Evolutionary conservation across 345 rosid genomes (phyloP).

Genomic region (Bretschneidera sinensis): DNA sequence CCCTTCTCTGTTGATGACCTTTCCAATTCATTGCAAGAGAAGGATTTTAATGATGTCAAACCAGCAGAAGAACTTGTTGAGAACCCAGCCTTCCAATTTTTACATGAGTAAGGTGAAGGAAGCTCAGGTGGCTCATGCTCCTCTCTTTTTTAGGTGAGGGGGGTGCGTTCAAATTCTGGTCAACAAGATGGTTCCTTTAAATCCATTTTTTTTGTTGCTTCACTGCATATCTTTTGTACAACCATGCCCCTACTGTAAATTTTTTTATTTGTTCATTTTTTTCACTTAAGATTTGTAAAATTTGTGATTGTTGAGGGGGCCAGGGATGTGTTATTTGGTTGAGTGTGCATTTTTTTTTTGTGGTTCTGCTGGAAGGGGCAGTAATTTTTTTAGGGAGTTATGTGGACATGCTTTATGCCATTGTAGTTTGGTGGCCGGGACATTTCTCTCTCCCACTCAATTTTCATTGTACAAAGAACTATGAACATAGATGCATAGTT

Average conservation of each 20-base stretch:
- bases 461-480: slow-evolving; percentile 32
- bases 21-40: slow-evolving; percentile 70
- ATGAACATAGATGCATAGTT: slow-evolving; percentile 13
- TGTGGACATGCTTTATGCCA: slow-evolving; percentile 11
- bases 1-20: slow-evolving; percentile 97
- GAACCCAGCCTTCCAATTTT: slow-evolving; percentile 78
- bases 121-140: slow-evolving; percentile 18
- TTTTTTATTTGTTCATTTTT: slow-evolving; percentile 37
- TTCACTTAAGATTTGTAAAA: slow-evolving; percentile 31
- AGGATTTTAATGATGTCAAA: slow-evolving; percentile 72
- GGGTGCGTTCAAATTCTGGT: slow-evolving; percentile 12
- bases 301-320: slow-evolving; percentile 25
- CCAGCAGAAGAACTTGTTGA: slow-evolving; percentile 77
- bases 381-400: slow-evolving; percentile 17
- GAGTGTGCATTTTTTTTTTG: slow-evolving; percentile 7
- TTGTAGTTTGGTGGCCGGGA: slow-evolving; percentile 30
- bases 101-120: slow-evolving; percentile 49
- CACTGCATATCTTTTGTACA: background rate
- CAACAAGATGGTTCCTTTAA: slow-evolving; percentile 18
- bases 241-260: slow-evolving; percentile 26
- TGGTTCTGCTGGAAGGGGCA: slow-evolving; percentile 17
- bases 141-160: slow-evolving; percentile 11
- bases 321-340: slow-evolving; percentile 13
- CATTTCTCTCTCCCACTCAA: slow-evolving; percentile 24
- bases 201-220: slow-evolving; percentile 21